A percentile compares a stretch with the other conserved stretches of the same genome.
phyloP scores from a whole-genome alignment of 2,329 filamentous ascomycete genomes.

The Talaromyces sp. region DNA sequence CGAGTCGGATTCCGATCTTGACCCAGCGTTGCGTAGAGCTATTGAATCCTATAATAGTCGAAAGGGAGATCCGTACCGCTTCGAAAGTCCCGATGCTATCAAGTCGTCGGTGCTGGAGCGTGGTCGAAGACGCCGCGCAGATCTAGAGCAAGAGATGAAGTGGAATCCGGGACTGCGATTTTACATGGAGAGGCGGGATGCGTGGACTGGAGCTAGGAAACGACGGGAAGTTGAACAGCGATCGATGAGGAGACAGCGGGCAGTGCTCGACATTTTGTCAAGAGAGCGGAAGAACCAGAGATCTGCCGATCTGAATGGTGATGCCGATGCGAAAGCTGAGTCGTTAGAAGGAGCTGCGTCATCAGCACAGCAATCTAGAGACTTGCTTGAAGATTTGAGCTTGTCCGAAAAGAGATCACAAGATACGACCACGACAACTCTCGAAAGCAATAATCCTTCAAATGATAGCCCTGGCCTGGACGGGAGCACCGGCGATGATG shows the following conservation, averaged over 20 bases:
- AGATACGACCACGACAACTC: slow-evolving; percentile 1
- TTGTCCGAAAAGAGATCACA: not conserved
- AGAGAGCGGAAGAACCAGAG: not conserved
- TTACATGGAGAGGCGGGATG: slow-evolving; percentile 70
- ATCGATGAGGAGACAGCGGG: not conserved
- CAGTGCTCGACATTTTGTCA: not conserved
- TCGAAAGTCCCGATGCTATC: slow-evolving; percentile 39
- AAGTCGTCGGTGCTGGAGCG: slow-evolving; percentile 43
- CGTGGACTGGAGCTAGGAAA: slow-evolving; percentile 70
- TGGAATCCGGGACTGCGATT: slow-evolving; percentile 82
- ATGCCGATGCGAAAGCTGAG: not conserved
- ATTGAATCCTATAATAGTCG: slow-evolving; percentile 13
- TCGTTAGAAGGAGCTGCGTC: not conserved
- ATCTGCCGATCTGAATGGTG: not conserved
- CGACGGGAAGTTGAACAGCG: slow-evolving; percentile 17
- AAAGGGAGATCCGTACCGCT: slow-evolving; percentile 26
- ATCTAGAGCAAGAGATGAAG: slow-evolving; percentile 57
- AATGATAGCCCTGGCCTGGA: not conserved
- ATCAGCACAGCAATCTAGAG: not conserved
- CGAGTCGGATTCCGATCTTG: slow-evolving; percentile 33
- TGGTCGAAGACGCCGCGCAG: slow-evolving; percentile 53
- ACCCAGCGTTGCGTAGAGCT: slow-evolving; percentile 18
- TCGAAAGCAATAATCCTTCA: not conserved
- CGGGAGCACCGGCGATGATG: slow-evolving; percentile 3
- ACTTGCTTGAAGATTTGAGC: slow-evolving; percentile 6